Percentiles rank a stretch among this genome's conserved stretches.
Conservation (phyloP, 2,329 filamentous ascomycete genomes). For the Didymella arachidicola region DNA sequence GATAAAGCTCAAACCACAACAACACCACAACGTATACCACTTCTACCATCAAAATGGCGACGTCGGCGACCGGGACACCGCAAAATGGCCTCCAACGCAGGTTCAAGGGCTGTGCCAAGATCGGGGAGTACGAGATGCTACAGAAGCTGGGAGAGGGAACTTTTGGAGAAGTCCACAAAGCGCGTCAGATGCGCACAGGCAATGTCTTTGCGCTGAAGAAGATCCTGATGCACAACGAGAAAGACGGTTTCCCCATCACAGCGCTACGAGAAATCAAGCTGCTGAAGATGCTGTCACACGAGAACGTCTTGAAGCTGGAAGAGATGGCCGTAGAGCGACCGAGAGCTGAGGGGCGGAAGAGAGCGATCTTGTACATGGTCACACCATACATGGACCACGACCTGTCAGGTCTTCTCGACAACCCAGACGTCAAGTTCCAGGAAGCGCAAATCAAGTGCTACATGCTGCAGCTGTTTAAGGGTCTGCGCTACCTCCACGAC, state of each 20-base stretch:
- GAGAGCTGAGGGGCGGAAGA: constrained; percentile 63
- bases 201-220: constrained; percentile 90
- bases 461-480: constrained; percentile 89
- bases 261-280: constrained; percentile 97
- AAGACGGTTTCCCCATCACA: constrained; percentile 99
- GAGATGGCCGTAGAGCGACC: constrained; percentile 94
- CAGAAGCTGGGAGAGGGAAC: constrained; percentile 93
- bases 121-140: constrained; percentile 79
- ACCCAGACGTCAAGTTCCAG: constrained; percentile 85
- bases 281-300: constrained; percentile 90
- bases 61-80: constrained; percentile 48
- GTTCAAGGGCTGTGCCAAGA: constrained; percentile 86
- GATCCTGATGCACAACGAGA: constrained; percentile 99
- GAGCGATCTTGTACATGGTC: constrained; percentile 96
- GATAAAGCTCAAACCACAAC: neutral
- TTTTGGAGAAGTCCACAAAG: constrained; percentile 95
- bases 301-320: constrained; percentile 84
- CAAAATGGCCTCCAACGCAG: constrained; percentile 60
- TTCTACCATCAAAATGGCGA: constrained; percentile 7
- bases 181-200: constrained; percentile 76
- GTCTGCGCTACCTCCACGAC: constrained; percentile 88
- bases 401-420: constrained; percentile 94
- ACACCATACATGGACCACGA: constrained; percentile 99
- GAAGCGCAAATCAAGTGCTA: constrained; percentile 98
- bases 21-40: neutral